phyloP scores from a whole-genome alignment of 2,329 filamentous ascomycete genomes.

The Aspergillus quadricinctus region DNA sequence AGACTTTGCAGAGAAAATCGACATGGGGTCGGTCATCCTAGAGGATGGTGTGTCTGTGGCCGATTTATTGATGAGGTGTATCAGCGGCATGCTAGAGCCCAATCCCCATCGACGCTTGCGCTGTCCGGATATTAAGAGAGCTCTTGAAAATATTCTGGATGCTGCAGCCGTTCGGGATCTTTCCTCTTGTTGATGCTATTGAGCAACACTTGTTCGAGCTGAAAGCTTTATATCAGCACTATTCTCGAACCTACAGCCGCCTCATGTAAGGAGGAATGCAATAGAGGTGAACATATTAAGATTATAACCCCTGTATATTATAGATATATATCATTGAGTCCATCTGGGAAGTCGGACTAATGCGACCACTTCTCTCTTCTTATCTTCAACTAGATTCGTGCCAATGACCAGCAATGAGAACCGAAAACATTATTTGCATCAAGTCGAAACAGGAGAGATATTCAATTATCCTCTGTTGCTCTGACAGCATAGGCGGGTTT shows the following conservation, averaged over 20 bases:
- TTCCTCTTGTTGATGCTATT: background rate
- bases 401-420: background rate
- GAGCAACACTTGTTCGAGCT: background rate
- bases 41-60: conserved; percentile 26
- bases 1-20: conserved; percentile 37
- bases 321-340: background rate
- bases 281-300: background rate
- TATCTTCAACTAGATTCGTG: background rate
- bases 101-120: conserved; percentile 34
- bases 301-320: background rate
- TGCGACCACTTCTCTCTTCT: background rate
- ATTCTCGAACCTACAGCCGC: background rate
- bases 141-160: conserved; percentile 27
- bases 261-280: background rate
- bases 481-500: background rate
- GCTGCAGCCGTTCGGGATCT: conserved; percentile 11
- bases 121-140: conserved; percentile 32
- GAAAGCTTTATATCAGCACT: background rate
- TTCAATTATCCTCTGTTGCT: too few species aligned
- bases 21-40: conserved; percentile 24
- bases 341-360: background rate
- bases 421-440: background rate
- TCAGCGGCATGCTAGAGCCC: conserved; percentile 40
- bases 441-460: background rate
- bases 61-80: conserved; percentile 33